Evolutionary conservation across 148 eudicot genomes (phyloP).

Genomic region (Amaranthus cruentus): DNA sequence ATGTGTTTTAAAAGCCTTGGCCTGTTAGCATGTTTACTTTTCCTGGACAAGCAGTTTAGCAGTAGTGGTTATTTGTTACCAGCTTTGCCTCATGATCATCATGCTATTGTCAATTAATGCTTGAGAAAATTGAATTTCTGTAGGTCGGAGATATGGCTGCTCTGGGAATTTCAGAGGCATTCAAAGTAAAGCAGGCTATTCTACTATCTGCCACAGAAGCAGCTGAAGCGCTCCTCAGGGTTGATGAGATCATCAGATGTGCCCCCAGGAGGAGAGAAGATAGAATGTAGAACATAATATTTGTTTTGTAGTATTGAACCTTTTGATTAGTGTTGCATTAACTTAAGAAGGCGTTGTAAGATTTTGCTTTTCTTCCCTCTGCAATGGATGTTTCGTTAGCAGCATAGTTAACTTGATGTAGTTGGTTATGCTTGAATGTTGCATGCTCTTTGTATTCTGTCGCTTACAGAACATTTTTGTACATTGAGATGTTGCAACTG

Average conservation of each 20-base stretch:
- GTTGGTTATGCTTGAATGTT: too few relatives aligned
- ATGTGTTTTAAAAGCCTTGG: not conserved
- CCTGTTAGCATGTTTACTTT: not conserved
- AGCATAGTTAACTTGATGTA: too few relatives aligned
- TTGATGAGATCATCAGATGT: conserved; percentile 94
- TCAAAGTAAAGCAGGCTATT: conserved; percentile 92
- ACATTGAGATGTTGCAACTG: too few relatives aligned
- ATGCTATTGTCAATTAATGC: too few relatives aligned
- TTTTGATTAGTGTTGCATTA: conserved; percentile 5
- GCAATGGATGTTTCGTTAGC: not conserved
- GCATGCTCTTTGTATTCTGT: too few relatives aligned
- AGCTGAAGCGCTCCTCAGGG: conserved; percentile 92
- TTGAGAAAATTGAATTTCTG: not conserved
- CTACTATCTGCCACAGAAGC: conserved; percentile 90
- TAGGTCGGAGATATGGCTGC: conserved; percentile 44
- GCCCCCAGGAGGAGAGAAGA: conserved; percentile 93
- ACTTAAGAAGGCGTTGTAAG: not conserved
- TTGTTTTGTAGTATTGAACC: conserved; percentile 7
- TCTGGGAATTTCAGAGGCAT: conserved; percentile 74
- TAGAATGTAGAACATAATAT: conserved; percentile 53
- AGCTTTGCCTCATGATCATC: too few relatives aligned
- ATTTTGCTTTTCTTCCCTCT: conserved; percentile 11
- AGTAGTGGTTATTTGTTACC: too few relatives aligned
- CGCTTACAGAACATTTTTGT: too few relatives aligned
- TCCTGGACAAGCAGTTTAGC: too few relatives aligned